phyloP scores from a whole-genome alignment of 176 grass and related monocot species.

The Lolium rigidum region DNA sequence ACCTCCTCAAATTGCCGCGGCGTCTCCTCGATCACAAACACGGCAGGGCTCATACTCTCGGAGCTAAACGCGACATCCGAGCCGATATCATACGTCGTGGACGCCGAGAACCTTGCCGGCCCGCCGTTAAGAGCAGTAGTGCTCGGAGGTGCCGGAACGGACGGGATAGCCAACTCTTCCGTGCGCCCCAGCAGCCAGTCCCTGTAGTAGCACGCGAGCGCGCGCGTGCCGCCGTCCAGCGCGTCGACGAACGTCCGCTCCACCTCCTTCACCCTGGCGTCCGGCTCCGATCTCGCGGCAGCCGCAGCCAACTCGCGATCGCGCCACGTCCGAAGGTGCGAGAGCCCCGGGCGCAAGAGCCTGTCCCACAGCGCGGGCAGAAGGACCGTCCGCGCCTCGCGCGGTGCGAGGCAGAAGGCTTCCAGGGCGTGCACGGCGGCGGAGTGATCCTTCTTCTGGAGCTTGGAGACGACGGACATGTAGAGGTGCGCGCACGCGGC shows the following conservation, averaged over 20 bases:
- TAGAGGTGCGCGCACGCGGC: slow-evolving; percentile 54
- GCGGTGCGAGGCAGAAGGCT: slow-evolving; percentile 68
- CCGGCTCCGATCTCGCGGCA: background rate
- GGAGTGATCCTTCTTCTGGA: slow-evolving; percentile 52
- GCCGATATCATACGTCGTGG: slow-evolving; percentile 37
- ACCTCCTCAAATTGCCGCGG: background rate
- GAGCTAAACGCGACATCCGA: slow-evolving; percentile 54
- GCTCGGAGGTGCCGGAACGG: slow-evolving; percentile 47
- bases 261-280: slow-evolving; percentile 46
- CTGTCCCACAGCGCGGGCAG: slow-evolving; percentile 69
- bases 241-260: slow-evolving; percentile 47
- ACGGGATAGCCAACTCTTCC: slow-evolving; percentile 41
- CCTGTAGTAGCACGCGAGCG: slow-evolving; percentile 79
- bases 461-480: slow-evolving; percentile 44
- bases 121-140: background rate
- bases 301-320: slow-evolving; percentile 48
- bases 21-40: background rate
- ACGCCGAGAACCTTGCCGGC: background rate
- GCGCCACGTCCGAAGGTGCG: slow-evolving; percentile 66
- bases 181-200: slow-evolving; percentile 78
- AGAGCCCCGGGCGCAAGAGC: slow-evolving; percentile 60
- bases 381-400: slow-evolving; percentile 49
- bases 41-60: slow-evolving; percentile 23
- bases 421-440: slow-evolving; percentile 63
- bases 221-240: slow-evolving; percentile 58